Base-by-base conservation (phyloP, 257 asterid genomes). In the Solanum sparsipilum region DNA sequence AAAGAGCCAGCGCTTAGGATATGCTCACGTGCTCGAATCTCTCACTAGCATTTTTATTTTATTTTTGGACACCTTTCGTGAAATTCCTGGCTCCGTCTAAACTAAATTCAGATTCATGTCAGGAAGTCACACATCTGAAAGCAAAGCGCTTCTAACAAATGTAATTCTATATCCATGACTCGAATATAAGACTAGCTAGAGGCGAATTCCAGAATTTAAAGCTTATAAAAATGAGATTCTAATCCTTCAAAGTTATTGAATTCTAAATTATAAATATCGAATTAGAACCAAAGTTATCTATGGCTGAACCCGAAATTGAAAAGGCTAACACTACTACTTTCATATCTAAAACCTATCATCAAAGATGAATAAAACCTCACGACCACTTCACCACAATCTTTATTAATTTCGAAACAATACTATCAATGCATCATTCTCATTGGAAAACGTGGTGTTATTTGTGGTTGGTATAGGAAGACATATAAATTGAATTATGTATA, bases 11-110 rank as follows among this genome's bases (percentile, higher is more conserved):
- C 15, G 48, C 48, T 41, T 41, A 11, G 15, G 5, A 41, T 41
- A 41, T 41, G 48, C 48, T 41, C 48, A 41, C 15, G 15, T 41
- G 48, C 1, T 41, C 15, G 5, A 41, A 41, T 41, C 48, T 41
- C 48, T 41, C 48, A 41, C 48, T 41, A 41, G 48, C 5, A 41
- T 41, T 41, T 41, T 41, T 36, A 36, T 35, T 39, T 9, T 41
- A 39, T 41, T 41, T 41, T 41, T 41, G 15, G 15, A 41, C 5
- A 41, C 0, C 0, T 6, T 44, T 44, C 16, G 65, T 41, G 48
- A 41, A 41, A 41, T 41, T 41, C 0, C 5, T 11, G 5, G 0
- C 0, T 41, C 15, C 15, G 0, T 5, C 15, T 41, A 0, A 0
- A 56, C n/a, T 18, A 18, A 6, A 20, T 56, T 56, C 4, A 56